phyloP scores from a whole-genome alignment of 2,329 filamentous ascomycete genomes.

The Cercospora citrullina region DNA sequence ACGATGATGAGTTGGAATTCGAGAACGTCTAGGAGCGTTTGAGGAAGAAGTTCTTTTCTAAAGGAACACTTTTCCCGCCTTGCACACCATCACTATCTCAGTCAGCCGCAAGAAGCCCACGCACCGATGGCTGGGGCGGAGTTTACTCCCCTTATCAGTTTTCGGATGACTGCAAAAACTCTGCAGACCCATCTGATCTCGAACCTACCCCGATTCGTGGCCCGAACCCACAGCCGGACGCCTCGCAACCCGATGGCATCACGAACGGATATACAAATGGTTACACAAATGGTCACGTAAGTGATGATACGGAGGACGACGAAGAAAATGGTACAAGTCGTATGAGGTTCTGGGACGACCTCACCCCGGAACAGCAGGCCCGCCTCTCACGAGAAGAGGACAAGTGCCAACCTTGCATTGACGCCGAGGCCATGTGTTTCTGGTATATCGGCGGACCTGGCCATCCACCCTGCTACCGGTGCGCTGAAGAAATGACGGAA shows the following conservation, averaged over 20 bases:
- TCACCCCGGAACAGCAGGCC: background rate
- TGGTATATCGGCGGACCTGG: background rate
- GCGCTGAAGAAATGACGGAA: background rate
- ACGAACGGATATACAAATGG: background rate
- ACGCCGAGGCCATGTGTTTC: constrained; percentile 1
- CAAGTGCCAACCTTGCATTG: background rate
- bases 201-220: background rate
- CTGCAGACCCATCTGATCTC: background rate
- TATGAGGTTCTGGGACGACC: background rate
- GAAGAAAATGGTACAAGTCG: background rate
- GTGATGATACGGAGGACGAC: background rate
- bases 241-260: background rate
- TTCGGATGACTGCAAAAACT: background rate
- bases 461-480: background rate
- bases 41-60: background rate
- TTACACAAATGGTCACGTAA: background rate
- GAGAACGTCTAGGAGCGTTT: constrained; percentile 41
- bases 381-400: background rate
- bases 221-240: background rate
- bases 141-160: background rate
- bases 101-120: background rate
- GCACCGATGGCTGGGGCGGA: background rate
- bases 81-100: background rate
- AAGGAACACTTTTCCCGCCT: background rate
- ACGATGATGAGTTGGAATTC: constrained; percentile 51